Base-by-base conservation (phyloP, 139 green algal species). In the Parachlorella kessleri region DNA sequence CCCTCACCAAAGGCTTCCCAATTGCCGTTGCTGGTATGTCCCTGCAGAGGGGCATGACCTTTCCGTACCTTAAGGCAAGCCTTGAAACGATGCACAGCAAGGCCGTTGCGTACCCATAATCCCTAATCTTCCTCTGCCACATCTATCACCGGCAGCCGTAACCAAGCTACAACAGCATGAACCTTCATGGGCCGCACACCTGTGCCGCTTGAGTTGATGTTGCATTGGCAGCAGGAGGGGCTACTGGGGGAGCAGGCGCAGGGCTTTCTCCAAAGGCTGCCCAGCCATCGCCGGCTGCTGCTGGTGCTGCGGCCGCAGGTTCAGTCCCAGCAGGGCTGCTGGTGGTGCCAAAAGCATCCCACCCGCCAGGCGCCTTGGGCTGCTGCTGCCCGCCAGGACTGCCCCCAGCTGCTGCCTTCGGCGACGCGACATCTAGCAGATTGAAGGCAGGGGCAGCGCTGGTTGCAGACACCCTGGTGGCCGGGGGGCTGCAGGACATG, bases 241-340 rank as follows among this genome's bases (percentile, higher is more conserved):
- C 10, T 37, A 32, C 33, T 6, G 59, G 36, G 18, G 72, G 10
- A 67, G 72, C 41, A 23, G 41, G 10, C 6, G 72, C 35, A 14
- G 72, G 36, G 9, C 6, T 41, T 39, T 66, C 55, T 42, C 71
- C 55, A 67, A 77, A 77, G 9, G 71, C 71, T 55, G 32, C 30
- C 71, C 55, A 79, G 66, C 65, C 54, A 39, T 80, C 64, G 55
- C 73, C 70, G 1, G 69, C 38, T 28, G 64, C 35, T 40, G 66
- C n/a, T 66, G 77, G 40, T 39, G 55, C 55, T 37, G 76, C 55
- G 7, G 37, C 54, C 26, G 40, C 40, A 55, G 55, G 35, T 3
- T 38, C 37, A 32, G 65, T 28, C 55, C 41, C 63, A 23, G 76
- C 66, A 54, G 76, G 40, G n/a, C n/a, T n/a, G n/a, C n/a, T n/a